Evolutionary conservation across 179 eudicot species (phyloP).

Genomic region (Drosera spatulata): DNA sequence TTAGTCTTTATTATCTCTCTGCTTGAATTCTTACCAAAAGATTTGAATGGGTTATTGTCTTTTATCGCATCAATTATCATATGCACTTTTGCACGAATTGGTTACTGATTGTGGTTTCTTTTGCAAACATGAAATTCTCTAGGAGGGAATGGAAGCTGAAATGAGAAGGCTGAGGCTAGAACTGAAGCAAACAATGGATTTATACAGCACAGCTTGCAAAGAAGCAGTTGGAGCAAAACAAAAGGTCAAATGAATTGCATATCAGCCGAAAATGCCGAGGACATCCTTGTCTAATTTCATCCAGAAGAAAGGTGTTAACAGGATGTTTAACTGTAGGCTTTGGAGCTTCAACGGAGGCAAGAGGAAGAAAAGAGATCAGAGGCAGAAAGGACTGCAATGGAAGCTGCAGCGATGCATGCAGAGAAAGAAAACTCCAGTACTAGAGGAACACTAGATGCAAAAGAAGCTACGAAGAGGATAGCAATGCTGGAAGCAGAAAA

Average conservation of each 20-base stretch:
- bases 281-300: background rate
- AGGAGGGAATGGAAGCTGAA: constrained; percentile 79
- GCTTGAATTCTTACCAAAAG: background rate
- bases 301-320: background rate
- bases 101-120: background rate
- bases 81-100: background rate
- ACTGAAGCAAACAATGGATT: constrained; percentile 80
- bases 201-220: constrained; percentile 89
- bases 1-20: background rate
- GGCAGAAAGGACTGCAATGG: constrained; percentile 16
- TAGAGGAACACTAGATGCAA: background rate
- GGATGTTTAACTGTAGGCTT: constrained; percentile 23
- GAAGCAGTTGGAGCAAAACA: constrained; percentile 76
- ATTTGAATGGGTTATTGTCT: background rate
- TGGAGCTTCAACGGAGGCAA: constrained; percentile 31
- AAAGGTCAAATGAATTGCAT: constrained; percentile 16
- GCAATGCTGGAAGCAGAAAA: constrained; percentile 11
- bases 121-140: constrained; percentile 2
- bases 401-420: constrained; percentile 14
- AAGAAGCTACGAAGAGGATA: constrained; percentile 2
- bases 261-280: too few species aligned
- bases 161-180: constrained; percentile 76
- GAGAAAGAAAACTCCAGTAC: constrained; percentile 11
- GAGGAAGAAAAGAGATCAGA: constrained; percentile 22
- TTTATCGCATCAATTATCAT: too few species aligned